These are phyloP conservation scores for Eucalyptus pumila DNA, from an alignment of 345 rosid species.

Conservation along the genomic window DNA sequence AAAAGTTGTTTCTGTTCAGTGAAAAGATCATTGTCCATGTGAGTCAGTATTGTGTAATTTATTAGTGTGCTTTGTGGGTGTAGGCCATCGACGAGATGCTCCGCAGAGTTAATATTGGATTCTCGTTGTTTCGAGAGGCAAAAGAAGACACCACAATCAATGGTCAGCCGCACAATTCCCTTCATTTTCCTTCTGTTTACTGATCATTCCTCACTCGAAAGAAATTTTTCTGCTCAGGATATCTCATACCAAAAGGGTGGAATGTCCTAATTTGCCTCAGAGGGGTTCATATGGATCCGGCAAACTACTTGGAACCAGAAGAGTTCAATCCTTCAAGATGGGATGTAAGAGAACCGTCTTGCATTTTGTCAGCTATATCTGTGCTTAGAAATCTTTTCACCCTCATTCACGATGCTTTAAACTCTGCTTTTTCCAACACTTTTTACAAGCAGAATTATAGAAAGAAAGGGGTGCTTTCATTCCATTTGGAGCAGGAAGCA, in stretches of 20 bases:
- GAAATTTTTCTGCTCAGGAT: neutral
- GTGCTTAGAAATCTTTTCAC: neutral
- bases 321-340: conserved; percentile 13
- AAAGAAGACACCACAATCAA: conserved; percentile 19
- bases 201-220: neutral
- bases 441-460: neutral
- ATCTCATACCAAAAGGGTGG: conserved; percentile 13
- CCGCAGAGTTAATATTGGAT: conserved; percentile 28
- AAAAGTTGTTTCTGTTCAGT: neutral
- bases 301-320: neutral
- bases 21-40: neutral
- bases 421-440: neutral
- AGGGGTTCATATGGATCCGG: conserved; percentile 2
- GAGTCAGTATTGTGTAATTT: neutral
- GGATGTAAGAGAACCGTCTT: conserved; percentile 2
- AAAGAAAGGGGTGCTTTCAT: conserved; percentile 21
- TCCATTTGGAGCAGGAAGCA: conserved; percentile 32
- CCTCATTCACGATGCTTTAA: neutral
- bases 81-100: conserved; percentile 54
- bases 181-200: neutral
- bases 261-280: conserved; percentile 2
- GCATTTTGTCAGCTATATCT: neutral
- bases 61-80: neutral
- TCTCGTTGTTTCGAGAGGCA: conserved; percentile 32
- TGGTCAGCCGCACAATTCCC: conserved; percentile 14